phyloP scores from a whole-genome alignment of 805 yeast species.

The Kazachstania psychrophila region DNA sequence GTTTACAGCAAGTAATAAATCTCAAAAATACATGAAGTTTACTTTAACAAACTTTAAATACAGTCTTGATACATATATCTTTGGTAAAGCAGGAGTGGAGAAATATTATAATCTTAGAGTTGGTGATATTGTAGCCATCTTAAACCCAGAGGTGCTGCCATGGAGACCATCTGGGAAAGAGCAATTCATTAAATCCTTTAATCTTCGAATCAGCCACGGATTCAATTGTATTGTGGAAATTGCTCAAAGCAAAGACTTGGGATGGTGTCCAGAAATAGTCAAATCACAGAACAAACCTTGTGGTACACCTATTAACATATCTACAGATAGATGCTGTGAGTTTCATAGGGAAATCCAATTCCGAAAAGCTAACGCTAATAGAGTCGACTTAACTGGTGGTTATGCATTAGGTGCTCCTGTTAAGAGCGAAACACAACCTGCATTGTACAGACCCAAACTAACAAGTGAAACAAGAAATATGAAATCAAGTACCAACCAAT shows the following conservation, averaged over 20 bases:
- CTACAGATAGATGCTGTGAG: constrained; percentile 51
- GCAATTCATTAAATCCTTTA: constrained; percentile 37
- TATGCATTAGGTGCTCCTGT: constrained; percentile 50
- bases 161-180: constrained; percentile 22
- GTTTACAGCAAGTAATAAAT: constrained; percentile 33
- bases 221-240: constrained; percentile 55
- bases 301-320: constrained; percentile 47
- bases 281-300: constrained; percentile 51
- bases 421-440: constrained; percentile 12
- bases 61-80: constrained; percentile 50
- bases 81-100: constrained; percentile 53
- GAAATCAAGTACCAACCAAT: background rate
- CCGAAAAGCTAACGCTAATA: constrained; percentile 42
- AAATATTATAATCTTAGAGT: constrained; percentile 62
- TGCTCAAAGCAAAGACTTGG: constrained; percentile 62
- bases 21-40: constrained; percentile 50
- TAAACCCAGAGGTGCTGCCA: constrained; percentile 61
- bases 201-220: constrained; percentile 44
- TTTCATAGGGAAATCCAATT: constrained; percentile 58
- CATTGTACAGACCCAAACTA: background rate
- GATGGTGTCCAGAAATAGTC: constrained; percentile 46
- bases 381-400: constrained; percentile 70
- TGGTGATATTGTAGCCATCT: constrained; percentile 65
- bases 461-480: too few species aligned
- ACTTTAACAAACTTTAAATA: constrained; percentile 60